Percentiles rank a stretch among this genome's conserved stretches.
phyloP scores from a whole-genome alignment of 768 basidiomycete species.

The Hortiboletus flavorubellus region DNA sequence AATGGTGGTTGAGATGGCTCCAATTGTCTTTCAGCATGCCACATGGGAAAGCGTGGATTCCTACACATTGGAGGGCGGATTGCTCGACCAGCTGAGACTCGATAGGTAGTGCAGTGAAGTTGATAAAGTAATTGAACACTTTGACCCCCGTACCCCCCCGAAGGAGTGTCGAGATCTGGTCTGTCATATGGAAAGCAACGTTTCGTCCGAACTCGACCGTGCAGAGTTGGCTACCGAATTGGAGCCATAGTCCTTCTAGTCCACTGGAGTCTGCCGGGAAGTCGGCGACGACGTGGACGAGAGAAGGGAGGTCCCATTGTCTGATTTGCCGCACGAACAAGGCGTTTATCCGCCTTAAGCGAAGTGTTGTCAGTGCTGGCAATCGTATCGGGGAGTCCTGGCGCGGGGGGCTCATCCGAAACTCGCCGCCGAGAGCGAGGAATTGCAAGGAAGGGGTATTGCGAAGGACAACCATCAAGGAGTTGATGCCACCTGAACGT shows the following conservation, averaged over 20 bases:
- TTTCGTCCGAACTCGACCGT: conserved; percentile 58
- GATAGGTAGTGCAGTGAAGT: conserved; percentile 40
- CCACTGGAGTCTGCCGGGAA: conserved; percentile 37
- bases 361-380: conserved; percentile 50
- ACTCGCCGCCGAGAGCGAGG: conserved; percentile 52
- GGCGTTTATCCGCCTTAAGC: conserved; percentile 47
- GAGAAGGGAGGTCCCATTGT: conserved; percentile 51
- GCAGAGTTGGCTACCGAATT: conserved; percentile 47
- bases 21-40: conserved; percentile 36
- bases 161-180: conserved; percentile 47
- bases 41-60: conserved; percentile 51
- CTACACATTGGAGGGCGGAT: conserved; percentile 41
- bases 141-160: conserved; percentile 42
- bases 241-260: conserved; percentile 46
- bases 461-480: conserved; percentile 48
- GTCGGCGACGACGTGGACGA: conserved; percentile 52
- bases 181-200: conserved; percentile 48
- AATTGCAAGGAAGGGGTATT: conserved; percentile 54
- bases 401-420: conserved; percentile 26
- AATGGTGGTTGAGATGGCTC: conserved; percentile 38
- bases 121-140: conserved; percentile 53
- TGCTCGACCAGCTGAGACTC: conserved; percentile 21
- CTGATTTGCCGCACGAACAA: conserved; percentile 48
- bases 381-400: conserved; percentile 34
- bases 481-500: conserved; percentile 64